Conservation (phyloP, 2,329 filamentous ascomycete genomes). For the Cladobotryum mycophilum region DNA sequence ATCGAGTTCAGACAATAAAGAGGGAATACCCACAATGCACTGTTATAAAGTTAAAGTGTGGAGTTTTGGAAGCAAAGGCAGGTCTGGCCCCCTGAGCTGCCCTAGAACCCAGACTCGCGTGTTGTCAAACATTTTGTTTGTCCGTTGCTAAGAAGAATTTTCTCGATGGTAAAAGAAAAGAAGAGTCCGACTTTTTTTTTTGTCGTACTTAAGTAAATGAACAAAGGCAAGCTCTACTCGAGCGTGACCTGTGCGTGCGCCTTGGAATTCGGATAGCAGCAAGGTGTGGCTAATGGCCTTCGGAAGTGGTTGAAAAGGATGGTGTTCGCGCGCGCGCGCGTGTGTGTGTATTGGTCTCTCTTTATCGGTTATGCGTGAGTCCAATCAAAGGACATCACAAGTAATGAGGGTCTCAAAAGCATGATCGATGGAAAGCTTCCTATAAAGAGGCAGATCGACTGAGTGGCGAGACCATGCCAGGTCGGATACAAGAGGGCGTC, state of each 20-base stretch:
- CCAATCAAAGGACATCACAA: slow-evolving; percentile 19
- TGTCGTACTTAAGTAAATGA: background rate
- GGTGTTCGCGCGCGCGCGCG: background rate
- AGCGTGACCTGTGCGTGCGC: background rate
- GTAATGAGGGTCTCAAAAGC: slow-evolving; percentile 14
- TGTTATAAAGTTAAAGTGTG: slow-evolving; percentile 75
- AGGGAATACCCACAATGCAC: slow-evolving; percentile 60
- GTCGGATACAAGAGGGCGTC: background rate
- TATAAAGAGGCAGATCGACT: background rate
- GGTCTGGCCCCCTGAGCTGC: slow-evolving; percentile 47
- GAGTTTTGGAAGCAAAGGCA: slow-evolving; percentile 52
- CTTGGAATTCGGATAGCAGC: too few species aligned
- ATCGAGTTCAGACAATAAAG: background rate
- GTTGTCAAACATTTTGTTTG: slow-evolving; percentile 26
- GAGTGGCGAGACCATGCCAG: slow-evolving; percentile 9
- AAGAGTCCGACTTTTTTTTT: background rate
- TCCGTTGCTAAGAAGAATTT: slow-evolving; percentile 1
- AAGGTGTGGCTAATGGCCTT: too few species aligned
- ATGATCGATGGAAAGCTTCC: slow-evolving; percentile 14
- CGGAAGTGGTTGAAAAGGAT: background rate
- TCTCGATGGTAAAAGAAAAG: background rate
- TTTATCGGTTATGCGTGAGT: slow-evolving; percentile 14
- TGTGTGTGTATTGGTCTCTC: background rate
- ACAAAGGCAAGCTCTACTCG: background rate
- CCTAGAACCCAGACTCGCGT: slow-evolving; percentile 30